Conservation (phyloP, 129 eudicot genomes). For the Artemisia argyi region DNA sequence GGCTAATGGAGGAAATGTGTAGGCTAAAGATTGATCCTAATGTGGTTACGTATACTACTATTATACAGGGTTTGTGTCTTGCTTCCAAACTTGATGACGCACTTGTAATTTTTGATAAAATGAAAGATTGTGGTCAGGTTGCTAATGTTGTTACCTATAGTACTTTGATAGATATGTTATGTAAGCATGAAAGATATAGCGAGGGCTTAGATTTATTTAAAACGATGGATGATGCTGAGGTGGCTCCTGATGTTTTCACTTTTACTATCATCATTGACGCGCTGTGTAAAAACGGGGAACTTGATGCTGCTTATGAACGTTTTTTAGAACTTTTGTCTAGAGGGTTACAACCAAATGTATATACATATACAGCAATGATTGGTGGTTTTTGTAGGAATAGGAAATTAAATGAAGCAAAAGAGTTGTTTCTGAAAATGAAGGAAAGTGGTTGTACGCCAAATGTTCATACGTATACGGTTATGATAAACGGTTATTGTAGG, state of each 20-base stretch:
- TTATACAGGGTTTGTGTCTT: conserved; percentile 34
- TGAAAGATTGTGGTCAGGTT: conserved; percentile 20
- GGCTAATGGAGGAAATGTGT: conserved; percentile 18
- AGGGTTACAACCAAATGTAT: conserved; percentile 28
- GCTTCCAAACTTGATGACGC: conserved; percentile 32
- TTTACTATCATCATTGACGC: conserved; percentile 26
- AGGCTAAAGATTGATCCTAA: conserved; percentile 20
- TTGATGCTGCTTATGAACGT: conserved; percentile 25
- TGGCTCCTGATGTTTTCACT: conserved; percentile 28
- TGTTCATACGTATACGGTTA: conserved; percentile 27
- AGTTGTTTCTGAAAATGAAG: conserved; percentile 27
- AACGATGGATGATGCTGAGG: conserved; percentile 21
- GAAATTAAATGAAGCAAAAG: conserved; percentile 24
- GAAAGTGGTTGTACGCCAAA: conserved; percentile 25
- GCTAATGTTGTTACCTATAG: conserved; percentile 35
- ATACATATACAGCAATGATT: conserved; percentile 34
- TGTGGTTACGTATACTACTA: conserved; percentile 30
- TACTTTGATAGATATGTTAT: conserved; percentile 25
- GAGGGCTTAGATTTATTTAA: conserved; percentile 28
- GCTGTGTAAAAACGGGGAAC: conserved; percentile 26
- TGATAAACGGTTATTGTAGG: conserved; percentile 31
- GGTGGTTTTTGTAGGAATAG: conserved; percentile 39
- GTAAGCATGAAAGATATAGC: conserved; percentile 19
- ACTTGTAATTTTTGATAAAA: conserved; percentile 8
- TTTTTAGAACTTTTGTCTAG: conserved; percentile 9